Evolutionary conservation across 495 filamentous ascomycete genomes (phyloP).

Genomic region (Penicillium canescens): DNA sequence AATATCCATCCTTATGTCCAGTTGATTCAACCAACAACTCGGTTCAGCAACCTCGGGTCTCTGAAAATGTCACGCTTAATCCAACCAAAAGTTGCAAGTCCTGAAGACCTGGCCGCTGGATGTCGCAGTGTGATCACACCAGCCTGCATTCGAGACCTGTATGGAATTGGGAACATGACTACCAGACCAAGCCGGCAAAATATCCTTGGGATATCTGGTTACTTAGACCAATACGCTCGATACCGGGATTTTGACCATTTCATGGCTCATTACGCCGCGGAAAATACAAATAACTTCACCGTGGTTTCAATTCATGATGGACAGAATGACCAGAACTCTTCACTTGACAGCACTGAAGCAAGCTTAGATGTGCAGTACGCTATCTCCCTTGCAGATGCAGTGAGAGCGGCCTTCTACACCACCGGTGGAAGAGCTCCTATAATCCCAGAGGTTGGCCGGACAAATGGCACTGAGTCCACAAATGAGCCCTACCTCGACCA

Average conservation of each 20-base stretch:
- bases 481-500: constrained; percentile 88
- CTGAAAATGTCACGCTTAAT: constrained; percentile 20
- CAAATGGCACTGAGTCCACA: constrained; percentile 42
- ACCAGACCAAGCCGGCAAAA: constrained; percentile 39
- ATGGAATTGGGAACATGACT: constrained; percentile 53
- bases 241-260: constrained; percentile 58
- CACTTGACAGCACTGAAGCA: constrained; percentile 52
- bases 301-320: constrained; percentile 62
- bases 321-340: constrained; percentile 48
- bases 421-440: constrained; percentile 64
- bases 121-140: constrained; percentile 57
- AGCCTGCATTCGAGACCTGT: constrained; percentile 58
- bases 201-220: constrained; percentile 67
- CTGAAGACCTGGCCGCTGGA: constrained; percentile 29
- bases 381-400: constrained; percentile 57
- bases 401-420: constrained; percentile 61
- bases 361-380: constrained; percentile 74
- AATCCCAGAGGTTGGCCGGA: constrained; percentile 51
- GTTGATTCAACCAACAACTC: constrained; percentile 58
- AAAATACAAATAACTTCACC: constrained; percentile 58
- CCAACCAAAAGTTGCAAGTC: constrained; percentile 22
- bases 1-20: constrained; percentile 46
- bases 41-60: constrained; percentile 42
- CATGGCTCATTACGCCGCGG: constrained; percentile 50
- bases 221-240: constrained; percentile 64